Evolutionary conservation across 345 rosid species (phyloP).

Genomic region (Balakata baccata): DNA sequence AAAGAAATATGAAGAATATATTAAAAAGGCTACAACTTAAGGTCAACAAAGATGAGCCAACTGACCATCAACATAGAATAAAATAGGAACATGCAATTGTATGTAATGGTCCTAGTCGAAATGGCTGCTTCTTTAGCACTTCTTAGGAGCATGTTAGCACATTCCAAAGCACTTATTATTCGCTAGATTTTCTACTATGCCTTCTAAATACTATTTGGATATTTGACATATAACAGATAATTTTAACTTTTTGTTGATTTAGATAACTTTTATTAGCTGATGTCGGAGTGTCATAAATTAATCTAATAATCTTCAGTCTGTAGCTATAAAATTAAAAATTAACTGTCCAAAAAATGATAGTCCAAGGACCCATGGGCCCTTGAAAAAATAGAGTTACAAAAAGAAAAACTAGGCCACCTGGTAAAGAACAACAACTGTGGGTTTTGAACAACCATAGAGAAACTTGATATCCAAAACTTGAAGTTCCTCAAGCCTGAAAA

Average conservation of each 20-base stretch:
- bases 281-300: background rate
- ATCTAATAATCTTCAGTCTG: background rate
- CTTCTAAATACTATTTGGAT: background rate
- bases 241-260: background rate
- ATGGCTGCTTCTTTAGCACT: background rate
- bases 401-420: constrained; percentile 45
- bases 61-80: background rate
- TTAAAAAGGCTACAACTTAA: background rate
- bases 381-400: constrained; percentile 2
- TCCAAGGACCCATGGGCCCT: background rate
- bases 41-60: background rate
- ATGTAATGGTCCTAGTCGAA: background rate
- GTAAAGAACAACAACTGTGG: constrained; percentile 89
- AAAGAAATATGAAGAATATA: background rate
- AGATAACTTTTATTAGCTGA: background rate
- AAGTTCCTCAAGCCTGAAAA: constrained; percentile 89
- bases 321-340: background rate
- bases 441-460: constrained; percentile 81
- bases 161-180: background rate
- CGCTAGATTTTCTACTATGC: background rate
- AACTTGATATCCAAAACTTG: constrained; percentile 96
- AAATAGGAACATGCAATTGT: background rate
- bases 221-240: background rate
- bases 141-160: background rate
- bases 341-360: background rate